Percentiles rank a stretch among this genome's conserved stretches.
Conservation (phyloP, 192 early-diverging fungal species). For the Oehlia diaphana region DNA sequence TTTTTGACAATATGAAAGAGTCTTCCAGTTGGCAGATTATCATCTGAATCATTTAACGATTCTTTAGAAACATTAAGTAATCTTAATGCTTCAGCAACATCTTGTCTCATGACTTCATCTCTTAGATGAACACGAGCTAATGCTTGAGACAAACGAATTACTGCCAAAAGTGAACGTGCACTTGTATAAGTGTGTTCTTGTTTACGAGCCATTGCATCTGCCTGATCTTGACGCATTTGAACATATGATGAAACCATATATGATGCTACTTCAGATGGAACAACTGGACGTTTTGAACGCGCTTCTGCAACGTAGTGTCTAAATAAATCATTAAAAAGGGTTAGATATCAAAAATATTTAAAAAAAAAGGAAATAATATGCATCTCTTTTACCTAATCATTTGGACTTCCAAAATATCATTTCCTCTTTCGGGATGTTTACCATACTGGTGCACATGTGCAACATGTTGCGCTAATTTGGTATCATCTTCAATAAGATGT, state of each 20-base stretch:
- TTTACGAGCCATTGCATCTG: constrained; percentile 46
- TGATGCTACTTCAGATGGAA: constrained; percentile 76
- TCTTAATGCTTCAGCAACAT: constrained; percentile 88
- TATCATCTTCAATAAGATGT: constrained; percentile 76
- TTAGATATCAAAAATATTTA: not conserved
- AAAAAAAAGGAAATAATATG: not conserved
- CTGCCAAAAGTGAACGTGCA: constrained; percentile 84
- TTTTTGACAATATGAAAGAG: constrained; percentile 82
- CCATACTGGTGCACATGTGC: constrained; percentile 91
- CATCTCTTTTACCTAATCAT: constrained; percentile 65
- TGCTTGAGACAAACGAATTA: constrained; percentile 82
- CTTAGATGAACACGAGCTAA: constrained; percentile 77
- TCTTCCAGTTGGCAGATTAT: constrained; percentile 55
- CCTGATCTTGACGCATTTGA: constrained; percentile 68
- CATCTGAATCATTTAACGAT: constrained; percentile 64
- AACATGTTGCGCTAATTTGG: constrained; percentile 82
- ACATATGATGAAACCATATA: constrained; percentile 90
- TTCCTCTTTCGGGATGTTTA: constrained; percentile 68
- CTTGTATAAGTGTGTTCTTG: constrained; percentile 78
- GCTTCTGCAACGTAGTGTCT: constrained; percentile 90
- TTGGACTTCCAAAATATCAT: constrained; percentile 64
- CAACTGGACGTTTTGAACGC: constrained; percentile 65
- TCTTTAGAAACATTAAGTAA: constrained; percentile 90
- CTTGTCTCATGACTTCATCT: constrained; percentile 62
- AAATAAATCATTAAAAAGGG: not conserved